Evolutionary conservation across 192 early-diverging fungal species (phyloP).

Genomic region (Lobosporangium transversale): DNA sequence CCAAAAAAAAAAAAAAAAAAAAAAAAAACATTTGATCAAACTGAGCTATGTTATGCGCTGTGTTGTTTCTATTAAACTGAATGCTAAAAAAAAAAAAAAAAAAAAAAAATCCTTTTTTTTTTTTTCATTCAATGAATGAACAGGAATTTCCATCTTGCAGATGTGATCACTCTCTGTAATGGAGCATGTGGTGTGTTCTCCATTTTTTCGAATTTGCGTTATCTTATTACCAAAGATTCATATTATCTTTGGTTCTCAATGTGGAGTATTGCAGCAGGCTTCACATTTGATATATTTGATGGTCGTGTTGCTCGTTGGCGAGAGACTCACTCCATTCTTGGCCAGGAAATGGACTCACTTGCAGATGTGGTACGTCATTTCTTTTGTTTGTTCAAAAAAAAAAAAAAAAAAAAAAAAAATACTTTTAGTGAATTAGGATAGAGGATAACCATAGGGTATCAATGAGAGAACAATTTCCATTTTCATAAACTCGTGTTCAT

Average conservation of each 20-base stretch:
- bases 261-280: conserved; percentile 74
- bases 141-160: conserved; percentile 82
- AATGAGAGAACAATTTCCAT: too few relatives aligned
- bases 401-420: too few relatives aligned
- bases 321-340: conserved; percentile 75
- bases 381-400: too few relatives aligned
- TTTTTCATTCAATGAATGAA: background rate
- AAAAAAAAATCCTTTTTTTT: too few relatives aligned
- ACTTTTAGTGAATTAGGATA: too few relatives aligned
- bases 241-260: conserved; percentile 70
- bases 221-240: conserved; percentile 69
- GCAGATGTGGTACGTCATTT: conserved; percentile 76
- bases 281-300: conserved; percentile 79
- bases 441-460: background rate
- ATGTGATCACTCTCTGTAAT: conserved; percentile 89
- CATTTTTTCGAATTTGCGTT: conserved; percentile 78
- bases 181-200: conserved; percentile 80
- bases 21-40: too few relatives aligned
- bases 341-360: conserved; percentile 91
- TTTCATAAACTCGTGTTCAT: too few relatives aligned
- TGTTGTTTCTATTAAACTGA: background rate
- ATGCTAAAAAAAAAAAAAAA: background rate
- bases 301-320: conserved; percentile 88
- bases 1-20: too few relatives aligned
- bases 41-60: too few relatives aligned